Conservation (phyloP, 169 alveolate species). For the Plasmodium fragile region DNA sequence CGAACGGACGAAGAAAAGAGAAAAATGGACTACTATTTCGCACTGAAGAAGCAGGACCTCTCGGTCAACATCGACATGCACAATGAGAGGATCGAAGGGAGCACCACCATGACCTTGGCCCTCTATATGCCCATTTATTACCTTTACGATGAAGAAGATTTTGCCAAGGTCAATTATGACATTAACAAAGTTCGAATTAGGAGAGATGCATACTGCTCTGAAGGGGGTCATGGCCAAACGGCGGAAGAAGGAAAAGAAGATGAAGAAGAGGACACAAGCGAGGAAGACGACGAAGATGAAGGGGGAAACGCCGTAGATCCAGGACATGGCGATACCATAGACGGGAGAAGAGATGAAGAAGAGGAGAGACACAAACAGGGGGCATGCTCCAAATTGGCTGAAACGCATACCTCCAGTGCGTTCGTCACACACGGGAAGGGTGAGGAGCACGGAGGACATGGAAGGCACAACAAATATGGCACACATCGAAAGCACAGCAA, state of each 20-base stretch:
- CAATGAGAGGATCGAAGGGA: constrained; percentile 59
- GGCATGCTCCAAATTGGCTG: not conserved
- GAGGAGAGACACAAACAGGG: not conserved
- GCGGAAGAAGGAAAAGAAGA: not conserved
- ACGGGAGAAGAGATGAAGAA: not conserved
- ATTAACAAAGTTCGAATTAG: constrained; percentile 28
- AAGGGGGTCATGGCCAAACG: not conserved
- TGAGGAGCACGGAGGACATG: not conserved
- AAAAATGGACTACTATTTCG: constrained; percentile 30
- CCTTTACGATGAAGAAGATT: constrained; percentile 64
- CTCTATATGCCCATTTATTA: constrained; percentile 73
- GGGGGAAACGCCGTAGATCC: not conserved
- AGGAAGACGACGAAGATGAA: not conserved
- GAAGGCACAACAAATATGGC: not conserved
- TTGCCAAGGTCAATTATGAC: constrained; percentile 12
- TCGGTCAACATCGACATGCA: constrained; percentile 57
- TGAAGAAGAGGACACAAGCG: constrained; percentile 1
- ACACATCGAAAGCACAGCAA: not conserved
- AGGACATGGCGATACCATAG: not conserved
- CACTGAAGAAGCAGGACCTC: constrained; percentile 45
- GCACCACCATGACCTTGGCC: constrained; percentile 43
- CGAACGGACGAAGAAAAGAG: not conserved
- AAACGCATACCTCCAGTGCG: not conserved
- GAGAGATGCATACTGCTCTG: not conserved
- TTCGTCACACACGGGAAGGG: not conserved